Base-by-base conservation (phyloP, 768 basidiomycete genomes). In the Brasilioporus rufonigricans region DNA sequence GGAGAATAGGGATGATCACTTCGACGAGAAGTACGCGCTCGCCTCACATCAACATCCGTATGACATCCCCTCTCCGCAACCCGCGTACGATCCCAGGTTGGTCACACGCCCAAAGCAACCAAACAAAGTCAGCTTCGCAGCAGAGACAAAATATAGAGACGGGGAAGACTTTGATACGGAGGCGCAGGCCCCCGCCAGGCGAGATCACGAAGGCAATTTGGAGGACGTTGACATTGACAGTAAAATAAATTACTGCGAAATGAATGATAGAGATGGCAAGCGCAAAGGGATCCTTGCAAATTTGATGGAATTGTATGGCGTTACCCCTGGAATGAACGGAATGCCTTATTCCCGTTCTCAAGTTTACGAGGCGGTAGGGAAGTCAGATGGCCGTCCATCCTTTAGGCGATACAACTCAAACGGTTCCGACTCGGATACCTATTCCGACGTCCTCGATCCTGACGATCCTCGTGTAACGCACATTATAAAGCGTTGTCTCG, bases 401-500 rank as follows among this genome's bases (percentile, higher is more conserved):
- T 38, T 61, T 9, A 29, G 71, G 26, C 75, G 81, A 31, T 57
- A 56, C 24, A 73, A 79, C 56, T 82, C 85, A 1, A 73, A 72
- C 57, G 69, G 68, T 33, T 84, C 81, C 24, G 59, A 61, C 41
- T 69, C 67, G 14, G 67, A 67, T 26, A 67, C 72, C 46, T 68
- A 75, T 44, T 82, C 81, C 19, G 81, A 85, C 16, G 52, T 80
- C 9, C 69, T 87, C 36, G 90, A 92, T 64, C 78, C 82, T 18
- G 87, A 91, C 59, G 89, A 91, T 68, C 88, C 87, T 47, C 76
- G 79, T 40, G 73, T 89, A 23, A 89, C 85, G 41, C 86, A 85
- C 6, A 68, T 79, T 29, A 75, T 69, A 59, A 76, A 75, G 49
- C 72, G 73, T 55, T 74, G 76, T 52, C 71, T 81, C 32, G 80